Evolutionary conservation across 1,139 yeast genomes (phyloP), one percentile per base, ranked within the genome.

Genomic region (Suhomyces maxii): DNA sequence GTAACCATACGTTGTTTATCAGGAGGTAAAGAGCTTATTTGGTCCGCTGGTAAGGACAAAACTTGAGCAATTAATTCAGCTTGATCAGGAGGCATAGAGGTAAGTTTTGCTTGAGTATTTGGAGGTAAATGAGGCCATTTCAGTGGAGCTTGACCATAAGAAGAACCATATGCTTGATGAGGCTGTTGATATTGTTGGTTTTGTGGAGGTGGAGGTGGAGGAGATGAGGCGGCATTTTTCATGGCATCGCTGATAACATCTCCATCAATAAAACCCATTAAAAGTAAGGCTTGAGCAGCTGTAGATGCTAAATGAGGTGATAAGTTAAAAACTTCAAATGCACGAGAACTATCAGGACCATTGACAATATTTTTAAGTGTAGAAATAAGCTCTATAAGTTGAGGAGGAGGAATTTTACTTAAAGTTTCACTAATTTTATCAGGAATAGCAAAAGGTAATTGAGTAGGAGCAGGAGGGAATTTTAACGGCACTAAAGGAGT

Each of bases 191-290:
- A 39, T 33, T 13, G 52, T 37, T 36, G 56, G 37, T 38, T 54
- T 59, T 7, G 53, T 51, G 58, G 55, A 4, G 54, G 45, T 11
- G 54, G 53, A 3, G 55, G 52, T 8, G 55, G 50, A 36, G 64
- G 67, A 5, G 68, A 61, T 3, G 62, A 56, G 2, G 67, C 39
- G 1, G 68, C 69, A 5, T 67, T 56, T 37, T 67, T 68, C 69
- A 70, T 70, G 18, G 78, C 65, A 48, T 73, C 79, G 34, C 76
- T 72, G 26, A 86, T 81, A 14, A 84, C 85, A 36, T 81, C 83
- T 36, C 76, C 73, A 60, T 85, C 87, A 31, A 86, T 80, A 41
- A 86, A 73, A 0, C 93, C 95, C 91, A 86, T 85, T 40, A 84
- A 70, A n/a, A 86, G 63, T 51, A 86, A 69, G 3, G 89, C 87